Conservation (phyloP, 2,329 filamentous ascomycete genomes). For the Corynespora cassiicola region DNA sequence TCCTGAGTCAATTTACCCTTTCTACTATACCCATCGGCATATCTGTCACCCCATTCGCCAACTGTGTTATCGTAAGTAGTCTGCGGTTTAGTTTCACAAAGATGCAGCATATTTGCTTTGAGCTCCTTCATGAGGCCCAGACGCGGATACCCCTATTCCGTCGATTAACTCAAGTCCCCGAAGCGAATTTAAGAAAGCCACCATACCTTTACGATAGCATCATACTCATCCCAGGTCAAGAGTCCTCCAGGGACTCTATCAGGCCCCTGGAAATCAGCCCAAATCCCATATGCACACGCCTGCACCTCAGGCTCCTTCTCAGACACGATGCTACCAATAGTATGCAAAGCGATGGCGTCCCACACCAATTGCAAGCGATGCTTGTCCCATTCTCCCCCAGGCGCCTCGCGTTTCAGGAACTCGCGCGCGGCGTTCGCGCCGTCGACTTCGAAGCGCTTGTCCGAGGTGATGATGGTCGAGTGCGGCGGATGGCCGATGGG, state of each 20-base stretch:
- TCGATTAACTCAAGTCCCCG: constrained; percentile 29
- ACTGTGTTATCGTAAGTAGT: constrained; percentile 48
- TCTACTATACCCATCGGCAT: constrained; percentile 40
- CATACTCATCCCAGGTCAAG: constrained; percentile 4
- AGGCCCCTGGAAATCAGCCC: neutral
- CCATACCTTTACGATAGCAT: constrained; percentile 1
- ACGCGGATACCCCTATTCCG: constrained; percentile 42
- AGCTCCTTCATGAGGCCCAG: constrained; percentile 39
- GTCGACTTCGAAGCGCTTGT: constrained; percentile 60
- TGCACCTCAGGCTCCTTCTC: constrained; percentile 39
- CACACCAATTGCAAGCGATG: constrained; percentile 55
- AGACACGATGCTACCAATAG: constrained; percentile 42
- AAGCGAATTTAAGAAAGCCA: neutral
- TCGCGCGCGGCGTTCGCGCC: constrained; percentile 53
- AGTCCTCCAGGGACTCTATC: too few relatives aligned
- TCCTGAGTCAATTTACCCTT: constrained; percentile 18
- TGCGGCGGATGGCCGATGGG: neutral
- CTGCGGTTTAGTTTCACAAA: constrained; percentile 49
- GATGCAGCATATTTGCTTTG: constrained; percentile 46
- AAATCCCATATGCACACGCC: too few relatives aligned
- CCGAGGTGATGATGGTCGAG: constrained; percentile 42
- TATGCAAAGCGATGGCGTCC: constrained; percentile 59
- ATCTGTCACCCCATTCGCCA: constrained; percentile 41
- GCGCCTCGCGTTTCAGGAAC: constrained; percentile 30
- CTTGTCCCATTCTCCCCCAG: constrained; percentile 45